Evolutionary conservation across 2,329 filamentous ascomycete genomes (phyloP), one percentile per base, ranked within the genome.

Genomic region (Claviceps sp.): DNA sequence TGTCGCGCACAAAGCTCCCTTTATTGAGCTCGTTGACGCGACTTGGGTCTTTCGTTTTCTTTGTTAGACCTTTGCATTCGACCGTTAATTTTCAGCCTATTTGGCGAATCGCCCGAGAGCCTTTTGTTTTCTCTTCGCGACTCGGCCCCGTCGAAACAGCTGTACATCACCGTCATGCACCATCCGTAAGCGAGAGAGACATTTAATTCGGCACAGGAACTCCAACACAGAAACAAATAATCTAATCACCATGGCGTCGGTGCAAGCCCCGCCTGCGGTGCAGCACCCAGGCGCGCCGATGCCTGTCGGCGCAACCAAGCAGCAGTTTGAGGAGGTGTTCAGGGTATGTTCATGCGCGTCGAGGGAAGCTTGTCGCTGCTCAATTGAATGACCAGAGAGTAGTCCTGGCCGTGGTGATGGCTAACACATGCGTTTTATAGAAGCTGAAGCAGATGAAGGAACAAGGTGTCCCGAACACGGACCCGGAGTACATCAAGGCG

Each of bases 361-460:
- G 48, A 17, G 29, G 29, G 8, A 11, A 34, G 29, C 29, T 34
- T 43, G 20, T 5, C 20, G 37, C 13, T 36, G 29, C 46, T 45
- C 29, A 34, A 9, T 22, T 17, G 20, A 11, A 26, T 52, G 20
- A 13, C 16, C 20, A 20, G 26, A 42, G n/a, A n/a, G n/a, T 29
- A 17, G 23, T 14, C 7, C 5, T 44, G 13, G 29, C 26, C 11
- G 40, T 13, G 29, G 13, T 13, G 42, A 7, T 26, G 20, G 43
- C 46, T 51, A 22, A 56, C 49, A 29, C 37, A 13, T 11, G 46
- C 20, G 45, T 34, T 45, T 8, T 43, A 13, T 20, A 96, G 90
- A 89, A 88, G 77, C 93, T 86, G 58, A 85, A 86, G 63, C 81
- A 87, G 66, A 89, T 97, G 86, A 93, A 91, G 69, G 79, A 86